Base-by-base conservation (phyloP, 106 monocot genomes). In the Apostasia shenzhenica region DNA sequence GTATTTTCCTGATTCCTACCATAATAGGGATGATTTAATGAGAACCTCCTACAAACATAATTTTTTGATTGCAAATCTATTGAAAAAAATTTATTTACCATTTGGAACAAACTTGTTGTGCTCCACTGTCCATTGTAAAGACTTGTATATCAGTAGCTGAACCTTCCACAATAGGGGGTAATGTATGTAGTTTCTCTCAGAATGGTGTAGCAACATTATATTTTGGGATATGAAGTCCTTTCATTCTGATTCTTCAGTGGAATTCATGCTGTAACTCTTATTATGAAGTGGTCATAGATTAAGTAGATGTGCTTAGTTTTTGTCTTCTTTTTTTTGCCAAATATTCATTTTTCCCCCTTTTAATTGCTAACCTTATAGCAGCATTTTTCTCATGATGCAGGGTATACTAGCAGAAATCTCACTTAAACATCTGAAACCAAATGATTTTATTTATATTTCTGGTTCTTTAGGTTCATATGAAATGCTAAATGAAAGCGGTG, bases 371-470 rank as follows among this genome's bases (percentile, higher is more conserved):
- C 12, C 14, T 57, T 57, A 68, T 55, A 11, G 55, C 86, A 90
- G 94, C 72, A 66, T 94, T 68, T 70, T 78, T 38, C 42, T 94
- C 48, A 2, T 3, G 6, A 68, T 91, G 77, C 14, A 55, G 56
- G 69, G 76, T 41, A 64, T 83, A 58, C 67, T 91, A 50, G 87
- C 87, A 61, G 67, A 81, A 68, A 57, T 83, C 56, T 69, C 85
- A 39, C 67, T 78, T 2, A 68, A 71, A 70, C 56, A 91, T 75
- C 55, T 95, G 75, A 79, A 86, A 73, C 70, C 65, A 57, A 79
- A 88, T 71, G 85, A 95, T 73, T 69, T 71, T 58, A 70, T 95
- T 41, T 91, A 86, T 76, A 85, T 91, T 37, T 57, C 42, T 38
- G 94, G 94, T 57, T 1, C 2, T 63, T 69, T 95, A 59, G 39